Conservation (phyloP, 1,139 yeast species). For the Hansenula sp. region DNA sequence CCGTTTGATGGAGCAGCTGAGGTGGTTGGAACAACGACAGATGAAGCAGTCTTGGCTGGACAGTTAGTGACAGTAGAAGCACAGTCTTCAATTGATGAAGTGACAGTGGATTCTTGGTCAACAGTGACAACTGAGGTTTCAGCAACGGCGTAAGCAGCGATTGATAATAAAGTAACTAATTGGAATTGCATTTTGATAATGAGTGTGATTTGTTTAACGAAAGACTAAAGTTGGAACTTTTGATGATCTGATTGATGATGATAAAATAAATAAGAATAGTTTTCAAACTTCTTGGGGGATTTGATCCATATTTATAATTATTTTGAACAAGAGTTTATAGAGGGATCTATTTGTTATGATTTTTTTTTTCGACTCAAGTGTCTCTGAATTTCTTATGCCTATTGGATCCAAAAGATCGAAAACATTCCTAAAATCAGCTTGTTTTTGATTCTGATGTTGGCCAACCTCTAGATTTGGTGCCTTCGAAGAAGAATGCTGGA, state of each 20-base stretch:
- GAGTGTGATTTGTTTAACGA: slow-evolving; percentile 3
- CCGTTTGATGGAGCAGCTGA: slow-evolving; percentile 20
- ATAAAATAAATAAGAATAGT: not conserved
- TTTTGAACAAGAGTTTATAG: not conserved
- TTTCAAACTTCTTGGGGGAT: not conserved
- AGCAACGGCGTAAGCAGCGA: slow-evolving; percentile 27
- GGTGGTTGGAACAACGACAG: slow-evolving; percentile 7
- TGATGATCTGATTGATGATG: not conserved
- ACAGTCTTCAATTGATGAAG: slow-evolving; percentile 28
- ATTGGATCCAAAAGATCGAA: not conserved
- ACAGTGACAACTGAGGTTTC: slow-evolving; percentile 21
- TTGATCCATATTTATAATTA: not conserved
- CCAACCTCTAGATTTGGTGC: not conserved
- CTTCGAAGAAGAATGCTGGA: not conserved
- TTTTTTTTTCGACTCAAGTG: too few species aligned
- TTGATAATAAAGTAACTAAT: slow-evolving; percentile 25
- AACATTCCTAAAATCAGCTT: not conserved
- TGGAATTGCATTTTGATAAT: slow-evolving; percentile 33
- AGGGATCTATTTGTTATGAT: too few species aligned
- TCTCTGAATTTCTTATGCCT: too few species aligned
- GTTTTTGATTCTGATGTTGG: too few species aligned
- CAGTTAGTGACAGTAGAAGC: slow-evolving; percentile 29
- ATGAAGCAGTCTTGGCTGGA: slow-evolving; percentile 21
- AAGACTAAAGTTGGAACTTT: slow-evolving; percentile 14
- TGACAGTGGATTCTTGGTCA: slow-evolving; percentile 20